Base-by-base conservation (phyloP, 2,329 filamentous ascomycete genomes). In the Madurella fahalii region DNA sequence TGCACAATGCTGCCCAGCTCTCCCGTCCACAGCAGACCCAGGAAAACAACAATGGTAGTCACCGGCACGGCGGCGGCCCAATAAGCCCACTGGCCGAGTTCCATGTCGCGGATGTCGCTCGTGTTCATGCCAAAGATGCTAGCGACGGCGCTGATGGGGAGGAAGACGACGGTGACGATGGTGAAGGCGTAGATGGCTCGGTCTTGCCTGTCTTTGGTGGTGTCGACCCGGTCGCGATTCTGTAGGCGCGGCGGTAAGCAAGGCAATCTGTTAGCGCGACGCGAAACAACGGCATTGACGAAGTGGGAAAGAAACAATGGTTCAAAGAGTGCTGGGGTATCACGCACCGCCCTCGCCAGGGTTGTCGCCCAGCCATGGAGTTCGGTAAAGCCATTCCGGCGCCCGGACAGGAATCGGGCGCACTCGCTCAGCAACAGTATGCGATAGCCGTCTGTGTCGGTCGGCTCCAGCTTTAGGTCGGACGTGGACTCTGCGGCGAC, bases 161-260 rank as follows among this genome's bases (percentile, higher is more conserved):
- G 63, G 58, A 79, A 79, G 43, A 79, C 63, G 54, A 77, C 71
- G 5, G 77, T 78, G 9, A 77, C 74, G 47, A 79, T 69, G 4
- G 77, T 78, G 54, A 79, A 78, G 40, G 72, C 74, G 56, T 77
- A 77, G 47, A 78, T 74, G 45, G 76, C 74, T 39, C 72, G 71
- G 52, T 77, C 75, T 51, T 79, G 74, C 15, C 72, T 66, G 60
- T 76, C 74, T 47, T 74, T 74, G 17, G 70, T 72, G 40, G 66
- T 69, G 52, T 71, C 67, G 50, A 75, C 67, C 48, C 72, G 72
- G 56, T 70, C 72, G 11, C 54, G 50, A 41, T 68, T 70, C 66
- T 68, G n/a, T n/a, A n/a, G n/a, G n/a, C n/a, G n/a, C n/a, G n/a
- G n/a, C n/a, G n/a, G n/a, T n/a, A n/a, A n/a, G n/a, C n/a, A n/a